Conservation (phyloP, 2,329 filamentous ascomycete species). For the Aureobasidium pullulans region DNA sequence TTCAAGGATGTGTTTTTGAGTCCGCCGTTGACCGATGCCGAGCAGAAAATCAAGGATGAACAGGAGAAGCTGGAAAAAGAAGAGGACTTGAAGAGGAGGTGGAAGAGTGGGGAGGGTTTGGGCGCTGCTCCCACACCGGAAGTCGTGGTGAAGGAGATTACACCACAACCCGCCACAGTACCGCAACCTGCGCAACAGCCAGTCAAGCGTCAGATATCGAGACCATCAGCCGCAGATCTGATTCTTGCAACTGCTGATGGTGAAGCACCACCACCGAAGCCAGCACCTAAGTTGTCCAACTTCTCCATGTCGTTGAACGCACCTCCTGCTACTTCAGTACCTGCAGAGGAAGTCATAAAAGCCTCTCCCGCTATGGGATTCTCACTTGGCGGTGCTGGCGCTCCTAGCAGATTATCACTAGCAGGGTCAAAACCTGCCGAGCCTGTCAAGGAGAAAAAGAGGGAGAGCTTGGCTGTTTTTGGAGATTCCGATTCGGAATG, state of each 20-base stretch:
- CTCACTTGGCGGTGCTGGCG: slow-evolving; percentile 16
- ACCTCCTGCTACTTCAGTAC: neutral
- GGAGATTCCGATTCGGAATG: slow-evolving; percentile 60
- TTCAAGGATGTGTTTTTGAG: slow-evolving; percentile 66
- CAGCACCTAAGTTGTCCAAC: slow-evolving; percentile 20
- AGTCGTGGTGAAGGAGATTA: slow-evolving; percentile 14
- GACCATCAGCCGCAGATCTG: slow-evolving; percentile 19
- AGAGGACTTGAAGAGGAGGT: slow-evolving; percentile 42
- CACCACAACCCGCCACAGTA: slow-evolving; percentile 13
- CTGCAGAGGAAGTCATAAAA: slow-evolving; percentile 3
- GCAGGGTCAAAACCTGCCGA: neutral
- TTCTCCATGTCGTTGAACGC: slow-evolving; percentile 17
- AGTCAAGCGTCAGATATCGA: slow-evolving; percentile 28
- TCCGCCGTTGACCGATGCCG: slow-evolving; percentile 47
- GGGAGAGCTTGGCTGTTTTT: slow-evolving; percentile 74
- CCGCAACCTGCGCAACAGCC: slow-evolving; percentile 30
- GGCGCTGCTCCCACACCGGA: slow-evolving; percentile 23
- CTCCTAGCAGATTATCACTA: neutral
- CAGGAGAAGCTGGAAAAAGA: slow-evolving; percentile 27
- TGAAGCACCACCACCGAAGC: slow-evolving; percentile 6
- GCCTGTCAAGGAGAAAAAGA: slow-evolving; percentile 50
- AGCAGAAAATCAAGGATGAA: slow-evolving; percentile 35
- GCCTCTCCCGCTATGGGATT: slow-evolving; percentile 21
- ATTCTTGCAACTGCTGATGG: slow-evolving; percentile 6
- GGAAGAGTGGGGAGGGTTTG: slow-evolving; percentile 33